phyloP scores from a whole-genome alignment of 1,284 basidiomycete species.

The Gymnopus androsaceus region DNA sequence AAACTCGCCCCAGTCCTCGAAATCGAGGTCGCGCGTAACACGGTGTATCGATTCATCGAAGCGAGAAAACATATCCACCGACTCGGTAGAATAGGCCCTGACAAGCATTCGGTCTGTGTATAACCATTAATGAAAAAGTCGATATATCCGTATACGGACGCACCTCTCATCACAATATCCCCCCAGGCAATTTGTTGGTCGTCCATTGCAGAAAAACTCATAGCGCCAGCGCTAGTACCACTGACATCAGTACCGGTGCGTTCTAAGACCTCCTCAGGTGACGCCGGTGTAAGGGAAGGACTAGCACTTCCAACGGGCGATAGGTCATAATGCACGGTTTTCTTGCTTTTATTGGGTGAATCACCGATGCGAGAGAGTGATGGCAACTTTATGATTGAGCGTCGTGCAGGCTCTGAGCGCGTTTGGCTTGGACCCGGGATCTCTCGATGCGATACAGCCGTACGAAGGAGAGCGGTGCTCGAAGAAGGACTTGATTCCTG shows the following conservation, averaged over 20 bases:
- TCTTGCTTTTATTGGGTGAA: constrained; percentile 27
- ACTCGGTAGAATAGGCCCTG: constrained; percentile 63
- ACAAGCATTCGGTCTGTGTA: constrained; percentile 83
- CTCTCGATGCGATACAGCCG: constrained; percentile 20
- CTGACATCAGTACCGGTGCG: constrained; percentile 52
- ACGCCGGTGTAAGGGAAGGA: constrained; percentile 31
- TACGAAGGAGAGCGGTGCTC: constrained; percentile 22
- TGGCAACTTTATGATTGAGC: constrained; percentile 25
- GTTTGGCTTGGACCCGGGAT: constrained; percentile 16
- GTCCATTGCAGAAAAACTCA: constrained; percentile 28
- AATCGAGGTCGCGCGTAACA: constrained; percentile 59
- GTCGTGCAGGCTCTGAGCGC: constrained; percentile 24
- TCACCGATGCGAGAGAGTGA: constrained; percentile 26
- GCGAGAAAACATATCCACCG: constrained; percentile 44
- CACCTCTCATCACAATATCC: constrained; percentile 67
- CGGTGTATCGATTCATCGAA: constrained; percentile 69
- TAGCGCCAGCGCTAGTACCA: constrained; percentile 64
- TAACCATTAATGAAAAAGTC: constrained; percentile 13
- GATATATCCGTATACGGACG: constrained; percentile 13
- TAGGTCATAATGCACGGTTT: constrained; percentile 43
- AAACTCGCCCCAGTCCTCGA: constrained; percentile 75
- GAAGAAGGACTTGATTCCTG: constrained; percentile 19
- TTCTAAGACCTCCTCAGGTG: constrained; percentile 61
- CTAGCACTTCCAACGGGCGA: constrained; percentile 27
- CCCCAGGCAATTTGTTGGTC: constrained; percentile 35